phyloP scores from a whole-genome alignment of 1,139 yeast genomes.

The Lodderomyces elongisporus region DNA sequence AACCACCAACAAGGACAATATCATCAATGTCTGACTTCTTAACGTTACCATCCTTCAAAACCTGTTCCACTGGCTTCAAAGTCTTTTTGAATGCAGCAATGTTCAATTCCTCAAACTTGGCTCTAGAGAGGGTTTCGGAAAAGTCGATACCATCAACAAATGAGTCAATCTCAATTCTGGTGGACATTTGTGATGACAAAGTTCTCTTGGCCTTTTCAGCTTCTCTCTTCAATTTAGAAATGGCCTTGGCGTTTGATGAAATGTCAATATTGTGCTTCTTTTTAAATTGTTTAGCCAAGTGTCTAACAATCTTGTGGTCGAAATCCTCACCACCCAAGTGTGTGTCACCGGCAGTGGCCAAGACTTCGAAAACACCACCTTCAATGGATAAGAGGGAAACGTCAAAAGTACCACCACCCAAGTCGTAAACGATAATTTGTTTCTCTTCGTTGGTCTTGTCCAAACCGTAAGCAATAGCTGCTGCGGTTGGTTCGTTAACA shows the following conservation, averaged over 20 bases:
- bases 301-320: slow-evolving; percentile 83
- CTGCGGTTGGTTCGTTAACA: slow-evolving; percentile 97
- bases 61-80: slow-evolving; percentile 89
- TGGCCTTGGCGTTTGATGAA: slow-evolving; percentile 67
- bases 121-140: slow-evolving; percentile 88
- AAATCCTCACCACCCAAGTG: slow-evolving; percentile 87
- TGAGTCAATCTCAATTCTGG: slow-evolving; percentile 91
- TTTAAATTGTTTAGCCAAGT: slow-evolving; percentile 79
- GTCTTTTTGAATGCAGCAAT: slow-evolving; percentile 84
- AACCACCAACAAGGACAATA: slow-evolving; percentile 94
- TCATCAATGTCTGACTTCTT: slow-evolving; percentile 82
- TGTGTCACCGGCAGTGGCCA: slow-evolving; percentile 52
- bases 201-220: slow-evolving; percentile 97
- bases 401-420: slow-evolving; percentile 55
- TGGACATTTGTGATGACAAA: slow-evolving; percentile 82
- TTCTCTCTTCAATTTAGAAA: slow-evolving; percentile 89
- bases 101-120: slow-evolving; percentile 92
- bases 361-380: slow-evolving; percentile 51
- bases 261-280: slow-evolving; percentile 83
- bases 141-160: slow-evolving; percentile 94
- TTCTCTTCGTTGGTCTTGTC: slow-evolving; percentile 63
- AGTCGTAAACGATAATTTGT: slow-evolving; percentile 48
- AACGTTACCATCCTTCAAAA: slow-evolving; percentile 81
- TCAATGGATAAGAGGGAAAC: slow-evolving; percentile 47
- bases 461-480: slow-evolving; percentile 96